Evolutionary conservation across 2,329 filamentous ascomycete genomes (phyloP), one percentile per base, ranked within the genome.

Genomic region (Monilinia laxa): DNA sequence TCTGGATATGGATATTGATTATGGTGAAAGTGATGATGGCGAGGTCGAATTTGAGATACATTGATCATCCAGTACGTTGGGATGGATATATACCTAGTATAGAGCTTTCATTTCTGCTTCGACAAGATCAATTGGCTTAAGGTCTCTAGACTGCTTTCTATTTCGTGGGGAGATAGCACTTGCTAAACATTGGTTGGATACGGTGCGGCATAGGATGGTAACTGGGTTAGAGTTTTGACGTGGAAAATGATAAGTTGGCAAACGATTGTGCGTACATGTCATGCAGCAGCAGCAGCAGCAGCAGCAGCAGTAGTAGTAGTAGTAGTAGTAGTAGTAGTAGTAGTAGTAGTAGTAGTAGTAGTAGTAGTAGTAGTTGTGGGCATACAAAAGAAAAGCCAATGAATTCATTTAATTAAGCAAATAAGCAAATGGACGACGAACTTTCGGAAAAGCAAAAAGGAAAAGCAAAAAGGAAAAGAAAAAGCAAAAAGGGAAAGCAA

Each of bases 371-470:
- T 28, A 40, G 38, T 40, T 14, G 11, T 52, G 23, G 5, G n/a
- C 20, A 59, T 16, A 18, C 57, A 59, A 59, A 59, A 25, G 57
- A 47, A 59, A 55, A 38, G 31, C 25, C 20, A n/a, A 47, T 58
- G 40, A 14, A 57, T 40, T 3, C 11, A 38, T 38, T 38, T 6
- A 38, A 12, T 38, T 18, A 45, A 47, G 18, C 42, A 47, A 20
- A 47, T 10, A 18, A 47, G 42, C 42, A 18, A 28, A 28, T 28
- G 4, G 28, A 28, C 28, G 28, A 4, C 28, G 28, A 28, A 28
- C 28, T 28, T 28, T 28, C 28, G 28, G 4, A 28, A 28, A 28
- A 28, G 28, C 28, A 28, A 28, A 28, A 28, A 2, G 28, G 3
- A 28, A 28, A 28, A 28, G 28, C 2, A 1, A n/a, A n/a, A 20